phyloP scores from a whole-genome alignment of 768 basidiomycete genomes.

The Amanita pseudoporphyria region DNA sequence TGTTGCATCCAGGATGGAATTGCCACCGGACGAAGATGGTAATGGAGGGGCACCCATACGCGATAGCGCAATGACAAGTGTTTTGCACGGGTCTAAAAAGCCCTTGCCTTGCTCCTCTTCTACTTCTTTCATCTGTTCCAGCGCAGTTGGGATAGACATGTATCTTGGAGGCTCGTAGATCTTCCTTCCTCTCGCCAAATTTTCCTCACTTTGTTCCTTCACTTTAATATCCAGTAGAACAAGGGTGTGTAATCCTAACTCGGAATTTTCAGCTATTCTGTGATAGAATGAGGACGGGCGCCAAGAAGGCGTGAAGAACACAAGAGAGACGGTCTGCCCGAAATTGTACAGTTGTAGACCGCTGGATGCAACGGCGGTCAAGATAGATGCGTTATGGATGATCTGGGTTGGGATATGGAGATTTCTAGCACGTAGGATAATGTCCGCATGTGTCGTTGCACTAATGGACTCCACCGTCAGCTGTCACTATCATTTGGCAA shows the following conservation, averaged over 20 bases:
- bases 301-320: slow-evolving; percentile 98
- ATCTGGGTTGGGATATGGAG: slow-evolving; percentile 72
- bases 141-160: slow-evolving; percentile 88
- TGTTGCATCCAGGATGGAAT: slow-evolving; percentile 18
- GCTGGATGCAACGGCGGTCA: slow-evolving; percentile 91
- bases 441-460: slow-evolving; percentile 95
- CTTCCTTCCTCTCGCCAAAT: slow-evolving; percentile 90
- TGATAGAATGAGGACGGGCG: slow-evolving; percentile 94
- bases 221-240: slow-evolving; percentile 96
- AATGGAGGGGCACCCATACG: slow-evolving; percentile 46
- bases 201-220: slow-evolving; percentile 96
- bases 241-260: slow-evolving; percentile 90
- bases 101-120: slow-evolving; percentile 45
- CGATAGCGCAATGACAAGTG: slow-evolving; percentile 70
- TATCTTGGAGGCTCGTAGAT: slow-evolving; percentile 96
- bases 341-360: slow-evolving; percentile 98
- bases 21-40: neutral
- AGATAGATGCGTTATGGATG: slow-evolving; percentile 96
- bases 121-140: slow-evolving; percentile 68
- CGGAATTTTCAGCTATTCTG: slow-evolving; percentile 80
- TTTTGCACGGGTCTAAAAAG: slow-evolving; percentile 41
- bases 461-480: slow-evolving; percentile 34
- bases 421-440: slow-evolving; percentile 80
- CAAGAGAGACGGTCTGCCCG: slow-evolving; percentile 91
- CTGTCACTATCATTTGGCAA: neutral